These are phyloP conservation scores for Picochlorum sp. DNA, from an alignment of 139 green algal species.

Conservation along the genomic window DNA sequence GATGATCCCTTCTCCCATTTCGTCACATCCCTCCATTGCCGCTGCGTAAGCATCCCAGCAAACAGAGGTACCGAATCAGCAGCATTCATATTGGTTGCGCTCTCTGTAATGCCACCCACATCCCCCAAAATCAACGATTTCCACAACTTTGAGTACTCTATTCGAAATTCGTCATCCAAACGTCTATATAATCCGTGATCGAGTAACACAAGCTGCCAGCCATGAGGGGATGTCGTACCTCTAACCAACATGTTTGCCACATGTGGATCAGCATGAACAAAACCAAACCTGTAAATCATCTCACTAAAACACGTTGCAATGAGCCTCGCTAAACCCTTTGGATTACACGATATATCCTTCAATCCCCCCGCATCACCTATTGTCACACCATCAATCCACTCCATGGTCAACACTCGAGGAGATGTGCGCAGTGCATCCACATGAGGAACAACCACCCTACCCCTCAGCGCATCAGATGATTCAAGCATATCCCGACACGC, in stretches of 20 bases:
- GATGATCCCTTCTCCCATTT: not conserved
- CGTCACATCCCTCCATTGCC: conserved; percentile 70
- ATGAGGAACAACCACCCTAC: conserved; percentile 40
- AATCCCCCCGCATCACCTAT: conserved; percentile 48
- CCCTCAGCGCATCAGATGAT: not conserved
- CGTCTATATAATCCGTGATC: conserved; percentile 77
- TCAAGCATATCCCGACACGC: conserved; percentile 33
- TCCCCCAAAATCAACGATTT: conserved; percentile 65
- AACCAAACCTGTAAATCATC: conserved; percentile 76
- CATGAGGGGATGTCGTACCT: conserved; percentile 11
- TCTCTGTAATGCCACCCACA: conserved; percentile 2
- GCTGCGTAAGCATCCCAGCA: conserved; percentile 78
- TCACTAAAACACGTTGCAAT: conserved; percentile 78
- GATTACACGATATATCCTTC: conserved; percentile 8
- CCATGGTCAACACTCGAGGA: conserved; percentile 61
- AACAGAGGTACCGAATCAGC: conserved; percentile 71
- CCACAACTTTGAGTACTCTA: conserved; percentile 72
- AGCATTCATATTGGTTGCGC: conserved; percentile 62
- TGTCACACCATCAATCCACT: conserved; percentile 56
- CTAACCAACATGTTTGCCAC: conserved; percentile 61
- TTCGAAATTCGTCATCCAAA: conserved; percentile 46
- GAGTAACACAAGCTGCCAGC: conserved; percentile 73
- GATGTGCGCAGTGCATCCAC: conserved; percentile 38
- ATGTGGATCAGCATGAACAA: conserved; percentile 47
- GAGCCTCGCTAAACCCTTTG: conserved; percentile 43